Base-by-base conservation (phyloP, 2,329 filamentous ascomycete genomes). In the Cadophora sp. region DNA sequence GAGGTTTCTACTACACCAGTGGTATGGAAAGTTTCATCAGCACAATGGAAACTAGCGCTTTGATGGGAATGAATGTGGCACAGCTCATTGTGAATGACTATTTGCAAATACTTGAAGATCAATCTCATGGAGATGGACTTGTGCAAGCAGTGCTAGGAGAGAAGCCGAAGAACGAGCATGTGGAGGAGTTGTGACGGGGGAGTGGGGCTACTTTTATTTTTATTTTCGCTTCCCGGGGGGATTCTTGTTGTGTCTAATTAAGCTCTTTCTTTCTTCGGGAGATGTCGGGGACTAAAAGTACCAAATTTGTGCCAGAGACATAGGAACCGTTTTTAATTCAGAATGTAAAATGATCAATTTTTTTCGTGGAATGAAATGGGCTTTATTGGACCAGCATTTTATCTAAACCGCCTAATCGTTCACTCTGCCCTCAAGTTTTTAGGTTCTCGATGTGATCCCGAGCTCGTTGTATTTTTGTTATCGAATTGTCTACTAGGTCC, bases 1-100 rank as follows among this genome's bases (percentile, higher is more conserved):
- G 85, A 7, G 87, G 87, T 0, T 74, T 95, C 16, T 96, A 89
- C 79, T 91, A 91, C 76, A 91, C 89, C 0, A 88, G 87, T 13
- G 89, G 87, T 2, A 96, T 98, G 51, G 95, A 98, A 80, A 91
- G 91, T 72, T 97, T 99, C 77, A 96, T 98, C 72, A 96, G 91
- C 11, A 97, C 94, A 0, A 98, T 99, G 96, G 96, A 99, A 83
- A 97, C 96, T 7, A 97, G 90, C 77, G 91, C 93, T 1, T 79
- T 98, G 72, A 96, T 96, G 88, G 96, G 96, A 0, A 93, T 87
- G 85, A 96, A 96, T 76, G 89, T 96, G 22, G 93, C 92, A 9
- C 84, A 83, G 70, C 80, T 96, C 63, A 83, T 95, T 55, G 83
- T 89, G 0, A 87, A 94, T 73, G 86, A 86, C 61, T 87, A 84